Evolutionary conservation across 768 basidiomycete species (phyloP).

Genomic region (Hirschioporus abietinus): DNA sequence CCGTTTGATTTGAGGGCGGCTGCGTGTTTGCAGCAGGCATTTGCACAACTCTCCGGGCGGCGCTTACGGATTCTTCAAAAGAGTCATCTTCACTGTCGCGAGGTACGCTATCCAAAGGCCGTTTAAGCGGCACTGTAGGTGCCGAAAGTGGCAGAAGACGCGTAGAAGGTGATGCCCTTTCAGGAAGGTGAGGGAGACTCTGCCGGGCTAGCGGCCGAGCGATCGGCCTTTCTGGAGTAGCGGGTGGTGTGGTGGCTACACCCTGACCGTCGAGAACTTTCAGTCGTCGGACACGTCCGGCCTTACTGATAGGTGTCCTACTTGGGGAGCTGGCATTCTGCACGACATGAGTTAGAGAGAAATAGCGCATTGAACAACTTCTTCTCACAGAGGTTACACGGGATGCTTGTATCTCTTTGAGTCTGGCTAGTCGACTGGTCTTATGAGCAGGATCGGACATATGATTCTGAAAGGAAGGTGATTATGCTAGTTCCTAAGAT

Average conservation of each 20-base stretch:
- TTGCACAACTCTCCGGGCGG: no score
- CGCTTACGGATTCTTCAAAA: not conserved
- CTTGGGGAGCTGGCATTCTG: not conserved
- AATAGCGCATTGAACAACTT: not conserved
- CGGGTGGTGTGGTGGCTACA: not conserved
- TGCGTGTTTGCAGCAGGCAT: no score
- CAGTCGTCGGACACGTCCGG: not conserved
- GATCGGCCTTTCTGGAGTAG: not conserved
- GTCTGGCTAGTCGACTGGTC: slow-evolving; percentile 8
- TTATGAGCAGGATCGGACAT: slow-evolving; percentile 12
- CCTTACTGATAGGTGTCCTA: not conserved
- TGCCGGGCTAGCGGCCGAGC: not conserved
- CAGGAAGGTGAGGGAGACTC: not conserved
- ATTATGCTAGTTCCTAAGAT: not conserved
- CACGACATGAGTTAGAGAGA: not conserved
- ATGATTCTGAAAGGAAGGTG: slow-evolving; percentile 9
- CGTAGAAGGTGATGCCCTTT: not conserved
- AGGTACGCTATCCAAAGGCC: not conserved
- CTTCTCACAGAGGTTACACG: slow-evolving; percentile 4
- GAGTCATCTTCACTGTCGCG: not conserved
- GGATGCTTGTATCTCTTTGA: not conserved
- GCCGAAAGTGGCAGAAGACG: not conserved
- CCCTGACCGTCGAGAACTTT: not conserved
- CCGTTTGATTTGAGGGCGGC: no score
- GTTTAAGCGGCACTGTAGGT: not conserved